Evolutionary conservation across 345 rosid genomes (phyloP), one percentile per base, ranked within the genome.

Genomic region (Eutrema japonicum): DNA sequence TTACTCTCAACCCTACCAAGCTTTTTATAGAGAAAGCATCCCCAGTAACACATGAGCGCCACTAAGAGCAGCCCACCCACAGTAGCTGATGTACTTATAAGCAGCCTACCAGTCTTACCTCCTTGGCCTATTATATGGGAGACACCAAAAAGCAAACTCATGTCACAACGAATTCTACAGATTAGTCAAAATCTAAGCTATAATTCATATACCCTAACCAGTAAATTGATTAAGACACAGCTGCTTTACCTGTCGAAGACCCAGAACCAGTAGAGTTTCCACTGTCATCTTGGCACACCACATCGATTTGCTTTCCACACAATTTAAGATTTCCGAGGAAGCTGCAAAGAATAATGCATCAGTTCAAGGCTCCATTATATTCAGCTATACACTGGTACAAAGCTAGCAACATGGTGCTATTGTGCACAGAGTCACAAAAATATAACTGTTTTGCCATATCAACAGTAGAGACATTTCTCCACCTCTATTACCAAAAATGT

Each of bases 21-120:
- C 88, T 92, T 95, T 84, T 92, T 95, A 73, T 90, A 95, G 63
- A 95, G 89, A 84, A 95, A 92, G 84, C 99, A 95, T 30, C 99
- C 99, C 98, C 96, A 95, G 66, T 90, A 95, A 78, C 98, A 90
- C 99, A 95, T 95, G 57, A 95, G 97, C 47, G 99, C 99, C 79
- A 95, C 98, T 75, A 95, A 82, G 79, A 95, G 98, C 50, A 95
- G 83, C 52, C 97, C 98, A 61, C 99, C 99, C 35, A 95, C 83
- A 16, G 99, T 95, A 43, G 98, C 98, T 68, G 91, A 90, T 58
- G 99, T 92, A 79, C 99, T 92, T 68, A 92, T 86, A 53, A 95
- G 87, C 53, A 95, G 78, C 76, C 88, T 80, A 45, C 89, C 93
- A 45, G 98, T 76, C 68, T 83, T 92, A 78, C 82, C 86, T 47